Conservation (phyloP, 306 rosid species). For the cucumber (Cucumis sativus) region DNA sequence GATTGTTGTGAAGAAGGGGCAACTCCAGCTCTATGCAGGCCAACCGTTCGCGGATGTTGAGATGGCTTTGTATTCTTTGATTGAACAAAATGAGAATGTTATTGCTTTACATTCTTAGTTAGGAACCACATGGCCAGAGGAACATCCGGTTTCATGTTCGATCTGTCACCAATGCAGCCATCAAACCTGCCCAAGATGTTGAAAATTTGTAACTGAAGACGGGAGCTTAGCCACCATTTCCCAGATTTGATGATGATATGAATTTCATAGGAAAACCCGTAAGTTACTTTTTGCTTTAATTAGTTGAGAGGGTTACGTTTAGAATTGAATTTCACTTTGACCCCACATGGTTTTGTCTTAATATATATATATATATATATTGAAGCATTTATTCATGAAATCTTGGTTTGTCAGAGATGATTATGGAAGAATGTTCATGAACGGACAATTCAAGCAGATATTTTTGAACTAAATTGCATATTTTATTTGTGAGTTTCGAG, state of each 20-base stretch:
- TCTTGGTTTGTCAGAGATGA: no score
- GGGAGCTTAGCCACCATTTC: neutral
- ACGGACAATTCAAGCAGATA: no score
- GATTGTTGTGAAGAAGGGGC: conserved; percentile 63
- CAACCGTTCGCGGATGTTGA: conserved; percentile 78
- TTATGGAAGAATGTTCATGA: no score
- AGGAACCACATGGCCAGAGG: neutral
- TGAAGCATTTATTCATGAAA: no score
- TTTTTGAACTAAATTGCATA: no score
- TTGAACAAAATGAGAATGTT: conserved; percentile 27
- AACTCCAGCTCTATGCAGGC: conserved; percentile 77
- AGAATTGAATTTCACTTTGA: neutral
- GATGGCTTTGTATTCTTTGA: conserved; percentile 47
- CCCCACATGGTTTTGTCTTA: neutral
- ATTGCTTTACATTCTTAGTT: neutral
- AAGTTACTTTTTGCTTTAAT: neutral
- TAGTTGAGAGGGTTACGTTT: neutral
- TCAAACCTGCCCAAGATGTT: neutral
- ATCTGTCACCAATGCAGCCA: neutral
- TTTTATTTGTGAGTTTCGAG: no score
- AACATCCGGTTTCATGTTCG: no score
- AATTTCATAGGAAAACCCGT: neutral
- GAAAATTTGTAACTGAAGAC: neutral
- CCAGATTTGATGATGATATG: neutral
- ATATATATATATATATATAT: no score